Evolutionary conservation across 1,284 basidiomycete genomes (phyloP).

Genomic region (Sphaerobolus stellatus): DNA sequence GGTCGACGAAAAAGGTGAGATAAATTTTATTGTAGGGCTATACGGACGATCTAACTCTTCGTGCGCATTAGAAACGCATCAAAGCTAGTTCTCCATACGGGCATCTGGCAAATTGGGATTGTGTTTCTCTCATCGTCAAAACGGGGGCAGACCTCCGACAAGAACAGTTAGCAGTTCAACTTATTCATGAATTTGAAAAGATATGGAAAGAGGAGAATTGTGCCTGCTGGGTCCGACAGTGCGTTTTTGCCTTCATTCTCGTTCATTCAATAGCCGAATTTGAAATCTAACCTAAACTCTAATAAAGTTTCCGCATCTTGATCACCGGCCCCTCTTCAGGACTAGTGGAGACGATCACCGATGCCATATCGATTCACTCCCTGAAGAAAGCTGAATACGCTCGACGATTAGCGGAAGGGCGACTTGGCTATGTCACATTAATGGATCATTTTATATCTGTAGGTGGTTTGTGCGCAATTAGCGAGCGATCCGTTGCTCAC

Average conservation of each 20-base stretch:
- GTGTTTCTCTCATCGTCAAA: slow-evolving; percentile 97
- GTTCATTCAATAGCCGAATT: neutral
- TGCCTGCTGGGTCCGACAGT: slow-evolving; percentile 92
- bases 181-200: slow-evolving; percentile 89
- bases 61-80: slow-evolving; percentile 86
- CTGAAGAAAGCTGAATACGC: slow-evolving; percentile 99
- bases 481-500: slow-evolving; percentile 1
- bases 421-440: slow-evolving; percentile 81
- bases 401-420: slow-evolving; percentile 75
- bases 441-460: slow-evolving; percentile 89
- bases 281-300: no score
- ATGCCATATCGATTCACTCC: slow-evolving; percentile 97
- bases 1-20: slow-evolving; percentile 87
- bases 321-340: slow-evolving; percentile 94
- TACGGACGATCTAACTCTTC: slow-evolving; percentile 13
- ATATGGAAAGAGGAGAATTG: slow-evolving; percentile 96
- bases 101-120: slow-evolving; percentile 82
- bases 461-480: slow-evolving; percentile 33
- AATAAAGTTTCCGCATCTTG: slow-evolving; percentile 70
- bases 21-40: neutral
- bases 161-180: slow-evolving; percentile 95
- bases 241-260: slow-evolving; percentile 32
- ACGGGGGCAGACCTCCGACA: slow-evolving; percentile 96
- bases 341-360: slow-evolving; percentile 92
- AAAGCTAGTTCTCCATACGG: slow-evolving; percentile 93